Percentiles rank a stretch among this genome's conserved stretches.
These are phyloP conservation scores for Nakaseomyces kungkrabaensis DNA, from an alignment of 1,139 yeast species.

Conservation along the genomic window DNA sequence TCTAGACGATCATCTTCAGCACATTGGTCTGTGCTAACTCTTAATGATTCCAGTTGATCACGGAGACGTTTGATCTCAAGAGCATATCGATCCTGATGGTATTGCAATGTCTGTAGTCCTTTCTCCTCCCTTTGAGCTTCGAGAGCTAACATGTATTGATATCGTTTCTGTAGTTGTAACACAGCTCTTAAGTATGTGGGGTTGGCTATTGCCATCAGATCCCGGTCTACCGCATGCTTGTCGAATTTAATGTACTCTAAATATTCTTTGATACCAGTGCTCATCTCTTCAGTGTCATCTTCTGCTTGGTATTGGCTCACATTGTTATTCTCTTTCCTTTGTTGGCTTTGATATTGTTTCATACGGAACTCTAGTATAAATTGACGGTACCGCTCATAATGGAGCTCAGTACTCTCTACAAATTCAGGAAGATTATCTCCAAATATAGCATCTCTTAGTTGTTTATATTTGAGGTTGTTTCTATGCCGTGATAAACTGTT, in stretches of 20 bases:
- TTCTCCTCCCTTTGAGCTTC: not conserved
- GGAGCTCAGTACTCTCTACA: slow-evolving; percentile 3
- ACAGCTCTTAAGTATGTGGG: not conserved
- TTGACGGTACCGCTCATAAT: slow-evolving; percentile 1
- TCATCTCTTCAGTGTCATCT: not conserved
- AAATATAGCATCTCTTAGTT: not conserved
- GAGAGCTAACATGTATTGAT: not conserved
- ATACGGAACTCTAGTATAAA: not conserved
- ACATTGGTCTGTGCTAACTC: not conserved
- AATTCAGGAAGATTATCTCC: slow-evolving; percentile 1
- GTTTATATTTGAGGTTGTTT: not conserved
- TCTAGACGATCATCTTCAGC: not conserved
- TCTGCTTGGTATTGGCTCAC: not conserved
- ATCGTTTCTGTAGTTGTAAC: not conserved
- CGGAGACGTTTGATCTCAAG: not conserved
- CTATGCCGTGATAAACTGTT: not conserved
- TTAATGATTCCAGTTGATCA: not conserved
- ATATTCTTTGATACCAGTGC: not conserved
- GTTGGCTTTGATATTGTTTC: not conserved
- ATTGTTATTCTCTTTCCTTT: not conserved
- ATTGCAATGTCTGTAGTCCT: not conserved
- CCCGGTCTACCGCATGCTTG: not conserved
- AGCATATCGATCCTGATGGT: not conserved
- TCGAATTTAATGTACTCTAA: not conserved
- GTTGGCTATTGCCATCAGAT: not conserved